Evolutionary conservation across 2,329 filamentous ascomycete genomes (phyloP), one percentile per base, ranked within the genome.

Genomic region (Aspergillus fructus): DNA sequence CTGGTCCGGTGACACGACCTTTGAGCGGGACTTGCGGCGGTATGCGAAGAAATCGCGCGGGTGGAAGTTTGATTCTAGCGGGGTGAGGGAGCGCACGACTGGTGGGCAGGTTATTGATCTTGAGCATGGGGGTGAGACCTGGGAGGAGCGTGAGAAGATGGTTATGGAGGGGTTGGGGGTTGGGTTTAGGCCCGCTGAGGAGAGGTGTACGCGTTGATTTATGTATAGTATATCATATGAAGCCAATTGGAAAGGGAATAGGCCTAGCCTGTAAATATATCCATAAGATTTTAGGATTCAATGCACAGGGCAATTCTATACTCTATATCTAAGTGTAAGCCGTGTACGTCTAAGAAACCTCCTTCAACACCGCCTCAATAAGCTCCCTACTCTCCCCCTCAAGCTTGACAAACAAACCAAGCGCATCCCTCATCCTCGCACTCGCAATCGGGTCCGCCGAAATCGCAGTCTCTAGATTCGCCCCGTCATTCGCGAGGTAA

Each of bases 1-100:
- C 2, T 97, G 93, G 94, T 89, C 85, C 15, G 90, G 92, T 1
- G 93, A 87, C 1, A 96, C 88, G 0, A 97, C 92, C 0, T 97
- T 97, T 64, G 86, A 97, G 77, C 81, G 93, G 23, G 94, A 97
- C 72, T 71, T 97, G 53, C 80, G 93, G 41, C 79, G 88, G 34
- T 96, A 93, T 74, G 91, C 88, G 59, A 93, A 90, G 72, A 81
- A 86, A 39, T 80, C 83, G 56, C 87, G 84, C 66, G 80, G 80
- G 0, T 88, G 91, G 81, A 96, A 94, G 72, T 97, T 97, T 69
- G 93, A 97, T 70, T 94, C 89, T 61, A 96, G 90, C 67, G 94
- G 94, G 0, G 84, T 96, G 11, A 82, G 92, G 45, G 86, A 85
- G 66, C 80, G 87, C 8, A 69, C 55, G 8, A 85, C 86, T 53